Base-by-base conservation (phyloP, 163 green algal species). In the Scenedesmus sp. region DNA sequence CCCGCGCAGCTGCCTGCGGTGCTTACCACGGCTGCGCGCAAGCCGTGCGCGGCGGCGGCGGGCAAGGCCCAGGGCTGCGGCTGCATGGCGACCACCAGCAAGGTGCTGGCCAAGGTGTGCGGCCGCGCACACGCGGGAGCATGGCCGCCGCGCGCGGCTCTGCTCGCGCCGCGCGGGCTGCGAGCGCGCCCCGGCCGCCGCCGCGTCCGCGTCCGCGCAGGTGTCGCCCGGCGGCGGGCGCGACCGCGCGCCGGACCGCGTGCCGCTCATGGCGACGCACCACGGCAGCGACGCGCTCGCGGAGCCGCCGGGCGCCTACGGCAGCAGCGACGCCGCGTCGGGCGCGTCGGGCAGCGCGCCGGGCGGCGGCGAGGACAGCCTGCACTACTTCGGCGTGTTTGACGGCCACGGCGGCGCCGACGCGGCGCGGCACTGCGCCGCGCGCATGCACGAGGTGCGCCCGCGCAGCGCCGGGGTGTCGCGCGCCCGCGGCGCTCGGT, bases 321-420 rank as follows among this genome's bases (percentile, higher is more conserved):
- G 36, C 39, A 54, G 62, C n/a, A 53, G 34, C 69, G 39, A 47
- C 39, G 39, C 39, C 7, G n/a, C n/a, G n/a, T n/a, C n/a, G n/a
- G n/a, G n/a, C n/a, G n/a, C n/a, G n/a, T n/a, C n/a, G n/a, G n/a
- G 31, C n/a, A 60, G 14, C 14, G 11, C 20, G 51, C 2, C 17
- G 67, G 34, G 42, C 44, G 31, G 34, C 9, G 74, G 45, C 9
- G 44, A 60, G 31, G 74, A 81, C 51, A 58, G 28, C 17, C 17
- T 83, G 0, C 75, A 83, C 45, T 83, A 77, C 56, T 97, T 96
- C 84, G 91, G 80, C 0, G 82, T 97, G 44, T 94, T 94, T 83
- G 92, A 97, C 73, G 92, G 92, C 2, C 92, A 97, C 48, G 92
- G 92, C 29, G 92, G 92, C 18, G 89, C 90, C 1, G 89, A 96